These are phyloP conservation scores for Amborella trichopoda DNA, from an alignment of 164 flowering plant genomes.

Conservation along the genomic window DNA sequence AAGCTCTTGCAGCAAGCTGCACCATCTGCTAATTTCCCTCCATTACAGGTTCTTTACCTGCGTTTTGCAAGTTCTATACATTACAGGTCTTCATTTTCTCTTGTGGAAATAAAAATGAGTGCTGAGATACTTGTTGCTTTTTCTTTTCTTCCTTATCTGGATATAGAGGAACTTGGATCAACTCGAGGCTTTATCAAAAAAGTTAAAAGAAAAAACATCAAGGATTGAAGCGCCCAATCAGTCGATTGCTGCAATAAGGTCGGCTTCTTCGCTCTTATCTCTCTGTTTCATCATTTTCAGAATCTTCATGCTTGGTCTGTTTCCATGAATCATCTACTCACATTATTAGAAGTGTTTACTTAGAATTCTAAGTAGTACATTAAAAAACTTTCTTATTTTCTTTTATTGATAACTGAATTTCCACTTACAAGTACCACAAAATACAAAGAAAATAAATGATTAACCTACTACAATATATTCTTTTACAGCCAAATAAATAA, in stretches of 20 bases:
- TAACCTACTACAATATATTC: too few relatives aligned
- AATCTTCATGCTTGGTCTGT: too few relatives aligned
- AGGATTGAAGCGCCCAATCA: slow-evolving; percentile 81
- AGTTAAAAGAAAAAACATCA: slow-evolving; percentile 78
- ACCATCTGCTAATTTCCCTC: slow-evolving; percentile 93
- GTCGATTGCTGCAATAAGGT: slow-evolving; percentile 94
- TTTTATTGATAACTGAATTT: too few relatives aligned
- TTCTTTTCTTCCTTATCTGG: not conserved
- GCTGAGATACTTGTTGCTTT: not conserved
- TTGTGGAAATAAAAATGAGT: not conserved
- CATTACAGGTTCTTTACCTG: slow-evolving; percentile 57
- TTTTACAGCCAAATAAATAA: too few relatives aligned
- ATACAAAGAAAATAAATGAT: too few relatives aligned
- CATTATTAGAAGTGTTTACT: too few relatives aligned
- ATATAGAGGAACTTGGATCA: slow-evolving; percentile 88
- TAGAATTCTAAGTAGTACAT: too few relatives aligned
- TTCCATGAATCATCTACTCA: too few relatives aligned
- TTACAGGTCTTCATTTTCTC: not conserved
- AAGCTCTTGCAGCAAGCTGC: slow-evolving; percentile 93
- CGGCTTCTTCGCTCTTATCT: too few relatives aligned
- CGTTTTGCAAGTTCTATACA: not conserved
- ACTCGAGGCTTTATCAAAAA: slow-evolving; percentile 83
- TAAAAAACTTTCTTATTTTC: too few relatives aligned
- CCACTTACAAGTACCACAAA: too few relatives aligned
- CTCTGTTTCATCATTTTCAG: too few relatives aligned